Base-by-base conservation (phyloP, 768 basidiomycete species). In the Suillus subaureus region DNA sequence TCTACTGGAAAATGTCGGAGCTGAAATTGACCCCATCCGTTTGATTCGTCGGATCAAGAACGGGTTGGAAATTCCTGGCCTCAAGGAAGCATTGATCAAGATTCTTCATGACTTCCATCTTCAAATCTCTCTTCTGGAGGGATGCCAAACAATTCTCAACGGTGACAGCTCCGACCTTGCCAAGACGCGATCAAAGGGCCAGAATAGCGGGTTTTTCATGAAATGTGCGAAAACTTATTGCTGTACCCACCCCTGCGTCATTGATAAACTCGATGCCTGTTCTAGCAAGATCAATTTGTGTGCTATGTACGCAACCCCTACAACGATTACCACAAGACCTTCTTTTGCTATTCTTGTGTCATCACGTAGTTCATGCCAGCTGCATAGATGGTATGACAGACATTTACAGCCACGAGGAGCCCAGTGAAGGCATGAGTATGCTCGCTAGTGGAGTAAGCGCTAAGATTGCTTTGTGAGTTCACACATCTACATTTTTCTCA, bases 21-120 rank as follows among this genome's bases (percentile, higher is more conserved):
- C 95, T 1, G 96, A 98, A 71, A 97, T 99, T 71, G 92, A 96
- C 72, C 97, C 97, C 4, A 91, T 99, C 64, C 88, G 95, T 1
- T 83, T 99, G 62, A 97, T 99, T 58, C 88, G 95, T 3, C 88
- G 97, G 12, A 98, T 99, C 78, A 91, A 92, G 79, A 95, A 99
- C 70, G 96, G 97, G 2, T 83, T 99, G 4, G 96, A 99, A 77
- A 98, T 99, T 55, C 95, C 95, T 0, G 97, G 97, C 1, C 83
- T 99, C 65, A 96, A 97, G 74, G 89, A 90, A 60, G 96, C 97
- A 5, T 79, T 99, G 40, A 93, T 99, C 80, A 99, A 97, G 84
- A 98, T 99, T 62, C 79, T 99, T 60, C 95, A 97, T 68, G 96
- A 97, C 72, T 97, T 96, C 74, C 94, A 98, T 72, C 80, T 99